Evolutionary conservation across 176 grass and related monocot species (phyloP).

Genomic region (Alloteropsis semialata): DNA sequence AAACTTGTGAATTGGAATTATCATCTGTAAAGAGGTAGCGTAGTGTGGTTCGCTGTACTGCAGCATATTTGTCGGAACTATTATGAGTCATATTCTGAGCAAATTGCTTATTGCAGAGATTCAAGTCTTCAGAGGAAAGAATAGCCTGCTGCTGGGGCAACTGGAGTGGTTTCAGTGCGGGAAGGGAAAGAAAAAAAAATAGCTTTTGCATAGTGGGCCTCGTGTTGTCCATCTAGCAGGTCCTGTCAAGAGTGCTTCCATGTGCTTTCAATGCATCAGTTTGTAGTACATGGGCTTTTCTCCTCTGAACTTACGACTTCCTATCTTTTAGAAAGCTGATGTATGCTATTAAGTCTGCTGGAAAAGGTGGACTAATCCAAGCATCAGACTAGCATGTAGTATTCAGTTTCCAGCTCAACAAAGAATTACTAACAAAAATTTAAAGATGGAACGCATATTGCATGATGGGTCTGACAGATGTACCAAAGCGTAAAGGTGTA

Average conservation of each 20-base stretch:
- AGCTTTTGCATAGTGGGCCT: not conserved
- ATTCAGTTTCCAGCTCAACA: not conserved
- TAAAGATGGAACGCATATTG: not conserved
- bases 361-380: not conserved
- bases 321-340: not conserved
- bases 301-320: not conserved
- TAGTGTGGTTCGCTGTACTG: not conserved
- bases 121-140: not conserved
- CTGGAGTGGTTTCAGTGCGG: not conserved
- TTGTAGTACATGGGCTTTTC: not conserved
- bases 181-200: not conserved
- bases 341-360: not conserved
- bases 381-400: not conserved
- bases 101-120: not conserved
- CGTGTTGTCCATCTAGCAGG: not conserved
- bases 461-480: not conserved
- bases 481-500: not conserved
- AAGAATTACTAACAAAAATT: not conserved
- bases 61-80: not conserved
- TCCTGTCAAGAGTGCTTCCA: too few species aligned
- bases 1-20: not conserved
- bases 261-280: not conserved
- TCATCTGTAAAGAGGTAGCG: not conserved
- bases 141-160: not conserved
- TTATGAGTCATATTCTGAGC: not conserved